phyloP scores from a whole-genome alignment of 805 yeast genomes.

The Torulaspora quercuum region DNA sequence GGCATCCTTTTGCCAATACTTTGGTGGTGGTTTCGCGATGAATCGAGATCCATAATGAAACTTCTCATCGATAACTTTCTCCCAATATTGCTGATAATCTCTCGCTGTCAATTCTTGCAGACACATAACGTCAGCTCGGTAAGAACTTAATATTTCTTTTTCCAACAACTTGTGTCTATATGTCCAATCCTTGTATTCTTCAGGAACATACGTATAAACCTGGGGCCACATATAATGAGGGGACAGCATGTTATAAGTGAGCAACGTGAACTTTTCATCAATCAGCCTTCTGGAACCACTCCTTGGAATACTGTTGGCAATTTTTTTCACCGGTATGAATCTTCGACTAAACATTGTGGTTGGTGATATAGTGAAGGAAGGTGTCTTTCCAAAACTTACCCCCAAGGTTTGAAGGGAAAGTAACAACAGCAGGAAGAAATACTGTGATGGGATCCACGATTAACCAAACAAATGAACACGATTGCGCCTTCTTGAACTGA shows the following conservation, averaged over 20 bases:
- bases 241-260: constrained; percentile 48
- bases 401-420: constrained; percentile 1
- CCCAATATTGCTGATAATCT: constrained; percentile 44
- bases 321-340: constrained; percentile 14
- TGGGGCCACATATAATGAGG: constrained; percentile 60
- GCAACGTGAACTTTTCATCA: constrained; percentile 32
- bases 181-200: constrained; percentile 46
- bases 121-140: constrained; percentile 57
- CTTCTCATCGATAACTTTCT: constrained; percentile 28
- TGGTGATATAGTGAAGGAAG: constrained; percentile 1
- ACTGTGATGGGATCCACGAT: background rate
- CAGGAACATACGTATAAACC: constrained; percentile 50
- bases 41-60: constrained; percentile 47
- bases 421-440: constrained; percentile 5
- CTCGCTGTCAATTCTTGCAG: constrained; percentile 50
- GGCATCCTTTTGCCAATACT: constrained; percentile 47
- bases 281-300: constrained; percentile 7
- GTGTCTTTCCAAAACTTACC: no score
- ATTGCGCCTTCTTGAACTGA: background rate
- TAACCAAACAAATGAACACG: background rate
- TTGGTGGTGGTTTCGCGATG: constrained; percentile 49
- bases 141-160: constrained; percentile 32
- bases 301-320: constrained; percentile 8
- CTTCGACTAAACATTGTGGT: constrained; percentile 12
- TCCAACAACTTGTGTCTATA: constrained; percentile 46